These are phyloP conservation scores for Taxillus chinensis DNA, from an alignment of 164 flowering plant species.

Conservation along the genomic window DNA sequence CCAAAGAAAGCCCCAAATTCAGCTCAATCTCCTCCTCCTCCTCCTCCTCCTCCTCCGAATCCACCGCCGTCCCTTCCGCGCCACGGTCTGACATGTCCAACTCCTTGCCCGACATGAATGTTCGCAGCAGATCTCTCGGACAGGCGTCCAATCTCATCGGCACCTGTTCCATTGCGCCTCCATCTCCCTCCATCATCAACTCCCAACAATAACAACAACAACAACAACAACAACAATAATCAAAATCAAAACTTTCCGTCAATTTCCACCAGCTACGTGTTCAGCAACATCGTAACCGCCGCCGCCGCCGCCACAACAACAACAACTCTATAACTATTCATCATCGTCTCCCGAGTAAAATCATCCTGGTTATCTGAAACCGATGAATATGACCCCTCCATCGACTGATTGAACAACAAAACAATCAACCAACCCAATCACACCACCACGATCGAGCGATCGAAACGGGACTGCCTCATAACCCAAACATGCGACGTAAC, in stretches of 20 bases:
- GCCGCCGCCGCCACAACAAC: too few relatives aligned
- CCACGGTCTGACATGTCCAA: too few relatives aligned
- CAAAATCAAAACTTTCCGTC: neutral
- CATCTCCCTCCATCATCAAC: conserved; percentile 16
- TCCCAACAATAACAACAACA: conserved; percentile 19
- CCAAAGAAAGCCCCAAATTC: conserved; percentile 76
- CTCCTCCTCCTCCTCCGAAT: conserved; percentile 15
- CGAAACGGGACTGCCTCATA: neutral
- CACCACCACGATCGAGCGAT: neutral
- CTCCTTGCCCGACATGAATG: conserved; percentile 27
- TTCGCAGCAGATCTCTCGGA: conserved; percentile 72
- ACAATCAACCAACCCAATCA: too few relatives aligned
- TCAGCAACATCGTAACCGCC: neutral
- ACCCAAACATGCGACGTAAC: neutral
- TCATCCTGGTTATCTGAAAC: neutral
- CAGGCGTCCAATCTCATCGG: conserved; percentile 24
- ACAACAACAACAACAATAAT: neutral
- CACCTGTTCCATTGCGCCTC: conserved; percentile 24
- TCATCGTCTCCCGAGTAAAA: neutral
- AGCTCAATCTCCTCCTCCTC: conserved; percentile 51
- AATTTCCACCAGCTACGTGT: neutral
- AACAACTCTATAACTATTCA: too few relatives aligned
- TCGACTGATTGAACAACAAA: too few relatives aligned
- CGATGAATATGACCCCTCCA: too few relatives aligned
- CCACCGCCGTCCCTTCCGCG: neutral